Evolutionary conservation across 2,329 filamentous ascomycete species (phyloP).

Genomic region (Fusarium goolgardi): DNA sequence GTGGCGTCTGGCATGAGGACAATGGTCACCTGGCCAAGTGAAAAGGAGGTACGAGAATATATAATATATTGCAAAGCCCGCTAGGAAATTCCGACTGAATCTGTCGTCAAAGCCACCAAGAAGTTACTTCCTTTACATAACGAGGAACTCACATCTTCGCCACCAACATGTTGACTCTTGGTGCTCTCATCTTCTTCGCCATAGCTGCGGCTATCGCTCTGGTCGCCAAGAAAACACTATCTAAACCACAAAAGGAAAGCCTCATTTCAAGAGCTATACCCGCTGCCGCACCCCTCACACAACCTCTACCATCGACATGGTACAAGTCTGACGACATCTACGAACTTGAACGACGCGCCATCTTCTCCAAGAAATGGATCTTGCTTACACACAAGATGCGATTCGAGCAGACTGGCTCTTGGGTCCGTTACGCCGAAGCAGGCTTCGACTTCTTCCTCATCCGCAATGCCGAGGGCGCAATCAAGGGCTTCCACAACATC

Average conservation of each 20-base stretch:
- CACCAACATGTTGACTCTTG: conserved; percentile 24
- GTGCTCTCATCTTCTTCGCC: conserved; percentile 15
- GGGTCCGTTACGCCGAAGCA: conserved; percentile 64
- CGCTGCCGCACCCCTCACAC: conserved; percentile 24
- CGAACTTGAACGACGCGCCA: conserved; percentile 65
- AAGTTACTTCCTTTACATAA: neutral
- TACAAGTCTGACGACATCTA: conserved; percentile 65
- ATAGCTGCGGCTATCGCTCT: conserved; percentile 14
- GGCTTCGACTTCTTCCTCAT: conserved; percentile 67
- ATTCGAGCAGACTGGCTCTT: conserved; percentile 65
- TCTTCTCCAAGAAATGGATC: conserved; percentile 68
- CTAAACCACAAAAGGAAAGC: conserved; percentile 28
- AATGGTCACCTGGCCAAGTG: conserved; percentile 1
- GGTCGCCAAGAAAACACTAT: conserved; percentile 9
- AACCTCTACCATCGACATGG: conserved; percentile 53
- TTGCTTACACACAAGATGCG: conserved; percentile 65
- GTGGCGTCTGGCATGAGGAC: conserved; percentile 20
- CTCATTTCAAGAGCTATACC: conserved; percentile 27
- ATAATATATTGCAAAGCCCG: conserved; percentile 23
- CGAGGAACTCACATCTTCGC: neutral
- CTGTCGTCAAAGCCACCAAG: neutral
- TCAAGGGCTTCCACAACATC: conserved; percentile 71
- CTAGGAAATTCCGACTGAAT: neutral
- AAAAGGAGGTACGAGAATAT: conserved; percentile 3
- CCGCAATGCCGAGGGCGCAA: conserved; percentile 63